Conservation (phyloP, 2,329 filamentous ascomycete species). For the Eutypella sp. region DNA sequence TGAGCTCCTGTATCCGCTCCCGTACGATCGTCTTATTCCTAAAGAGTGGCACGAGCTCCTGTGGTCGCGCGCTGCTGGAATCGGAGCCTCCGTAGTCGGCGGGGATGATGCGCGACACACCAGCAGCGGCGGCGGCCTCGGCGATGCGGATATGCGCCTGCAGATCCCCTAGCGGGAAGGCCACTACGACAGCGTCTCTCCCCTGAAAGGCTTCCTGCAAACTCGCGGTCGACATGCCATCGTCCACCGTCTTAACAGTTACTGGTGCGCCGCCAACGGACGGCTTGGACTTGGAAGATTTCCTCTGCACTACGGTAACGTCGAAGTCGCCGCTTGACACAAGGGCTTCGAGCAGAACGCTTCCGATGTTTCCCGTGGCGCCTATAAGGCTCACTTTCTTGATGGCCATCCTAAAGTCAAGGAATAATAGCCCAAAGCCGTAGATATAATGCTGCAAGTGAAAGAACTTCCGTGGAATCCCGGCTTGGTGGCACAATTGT, state of each 20-base stretch:
- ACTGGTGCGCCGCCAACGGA: conserved; percentile 8
- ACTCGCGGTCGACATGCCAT: conserved; percentile 24
- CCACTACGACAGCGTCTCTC: conserved; percentile 33
- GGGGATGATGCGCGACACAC: conserved; percentile 33
- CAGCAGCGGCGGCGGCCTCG: conserved; percentile 30
- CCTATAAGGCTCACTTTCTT: conserved; percentile 33
- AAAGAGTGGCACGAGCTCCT: conserved; percentile 32
- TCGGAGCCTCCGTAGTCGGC: conserved; percentile 38
- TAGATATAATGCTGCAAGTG: not conserved
- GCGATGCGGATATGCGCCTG: conserved; percentile 30
- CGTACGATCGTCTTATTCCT: conserved; percentile 30
- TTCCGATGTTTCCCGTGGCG: conserved; percentile 33
- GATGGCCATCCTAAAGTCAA: conserved; percentile 23
- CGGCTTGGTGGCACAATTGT: too few species aligned
- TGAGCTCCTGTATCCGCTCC: conserved; percentile 23
- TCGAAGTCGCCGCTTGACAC: conserved; percentile 23
- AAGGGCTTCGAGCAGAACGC: conserved; percentile 27
- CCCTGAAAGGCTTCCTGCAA: conserved; percentile 27
- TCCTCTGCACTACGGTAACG: conserved; percentile 30
- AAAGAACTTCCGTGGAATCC: too few species aligned
- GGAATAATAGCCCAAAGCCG: not conserved
- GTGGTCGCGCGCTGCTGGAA: conserved; percentile 26
- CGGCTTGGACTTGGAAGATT: conserved; percentile 22
- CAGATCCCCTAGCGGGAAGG: conserved; percentile 26
- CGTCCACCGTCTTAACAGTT: conserved; percentile 23